Evolutionary conservation across 108 stramenopile species (phyloP), one percentile per base, ranked within the genome.

Genomic region (Asterionellopsis glacialis): DNA sequence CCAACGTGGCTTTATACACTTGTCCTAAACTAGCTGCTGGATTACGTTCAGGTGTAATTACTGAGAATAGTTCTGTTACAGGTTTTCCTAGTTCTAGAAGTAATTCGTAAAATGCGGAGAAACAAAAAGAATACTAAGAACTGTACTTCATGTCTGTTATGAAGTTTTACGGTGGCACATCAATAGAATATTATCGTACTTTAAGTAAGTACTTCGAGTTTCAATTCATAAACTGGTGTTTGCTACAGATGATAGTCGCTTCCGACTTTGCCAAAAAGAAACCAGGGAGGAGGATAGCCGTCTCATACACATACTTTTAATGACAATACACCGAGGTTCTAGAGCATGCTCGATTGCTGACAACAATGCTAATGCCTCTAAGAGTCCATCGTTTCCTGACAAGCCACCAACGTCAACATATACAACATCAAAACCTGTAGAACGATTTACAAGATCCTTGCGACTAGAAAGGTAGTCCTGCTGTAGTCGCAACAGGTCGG

Each of bases 21-120:
- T 97, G 97, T 51, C 95, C 97, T 22, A 97, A 63, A 50, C 72
- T 75, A 0, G 95, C 97, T 19, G 95, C 97, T 2, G 95, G 95
- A 0, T 96, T 90, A 15, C 95, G 97, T 57, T 97, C 97, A 9
- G 87, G 88, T 0, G 94, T 91, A 33, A 97, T 93, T 51, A 89
- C 88, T 14, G 57, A 65, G 63, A 95, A 97, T 1, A 96, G 23
- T 49, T 96, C 93, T 11, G 81, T 65, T 42, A 95, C 87, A 0
- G 77, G 54, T 38, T 74, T 79, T 0, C 94, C 94, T 33, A 96
- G 72, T 68, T 97, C 97, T n/a, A n/a, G n/a, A n/a, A n/a, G n/a
- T n/a, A n/a, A n/a, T n/a, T n/a, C n/a, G n/a, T n/a, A n/a, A n/a
- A n/a, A n/a, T n/a, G n/a, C n/a, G n/a, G n/a, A n/a, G n/a, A n/a